Evolutionary conservation across 768 basidiomycete species (phyloP).

Genomic region (Boletus patriciae): DNA sequence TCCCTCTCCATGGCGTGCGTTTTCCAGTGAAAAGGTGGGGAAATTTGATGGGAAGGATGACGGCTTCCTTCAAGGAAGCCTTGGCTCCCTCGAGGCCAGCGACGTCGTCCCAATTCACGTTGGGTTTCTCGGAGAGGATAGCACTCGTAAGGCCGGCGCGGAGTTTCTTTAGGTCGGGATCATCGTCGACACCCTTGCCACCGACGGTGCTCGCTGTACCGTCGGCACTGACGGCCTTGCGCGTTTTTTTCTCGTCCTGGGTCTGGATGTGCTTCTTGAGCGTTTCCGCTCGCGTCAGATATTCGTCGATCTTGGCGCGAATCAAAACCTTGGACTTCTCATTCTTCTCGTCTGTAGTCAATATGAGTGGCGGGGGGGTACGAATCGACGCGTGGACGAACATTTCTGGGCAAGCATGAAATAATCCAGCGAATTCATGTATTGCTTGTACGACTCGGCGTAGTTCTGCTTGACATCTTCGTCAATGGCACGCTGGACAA

Average conservation of each 20-base stretch:
- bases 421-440: conserved; percentile 94
- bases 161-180: conserved; percentile 95
- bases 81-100: conserved; percentile 95
- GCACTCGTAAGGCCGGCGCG: conserved; percentile 86
- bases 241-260: conserved; percentile 57
- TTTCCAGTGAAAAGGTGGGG: conserved; percentile 98
- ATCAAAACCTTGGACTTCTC: conserved; percentile 88
- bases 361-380: neutral
- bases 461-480: conserved; percentile 94
- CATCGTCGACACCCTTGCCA: conserved; percentile 58
- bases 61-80: conserved; percentile 94
- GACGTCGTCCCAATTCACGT: conserved; percentile 98
- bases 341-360: conserved; percentile 76
- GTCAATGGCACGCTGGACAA: conserved; percentile 91
- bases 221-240: conserved; percentile 50
- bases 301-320: conserved; percentile 85
- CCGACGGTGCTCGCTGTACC: conserved; percentile 42
- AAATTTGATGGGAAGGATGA: conserved; percentile 99
- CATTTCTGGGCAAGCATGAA: conserved; percentile 98
- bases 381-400: conserved; percentile 31
- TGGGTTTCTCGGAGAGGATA: conserved; percentile 90
- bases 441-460: conserved; percentile 89
- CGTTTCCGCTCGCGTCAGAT: conserved; percentile 87
- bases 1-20: conserved; percentile 96
- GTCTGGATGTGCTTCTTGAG: conserved; percentile 78